Evolutionary conservation across 129 eudicot genomes (phyloP).

Genomic region (Chrysanthemum seticuspe): DNA sequence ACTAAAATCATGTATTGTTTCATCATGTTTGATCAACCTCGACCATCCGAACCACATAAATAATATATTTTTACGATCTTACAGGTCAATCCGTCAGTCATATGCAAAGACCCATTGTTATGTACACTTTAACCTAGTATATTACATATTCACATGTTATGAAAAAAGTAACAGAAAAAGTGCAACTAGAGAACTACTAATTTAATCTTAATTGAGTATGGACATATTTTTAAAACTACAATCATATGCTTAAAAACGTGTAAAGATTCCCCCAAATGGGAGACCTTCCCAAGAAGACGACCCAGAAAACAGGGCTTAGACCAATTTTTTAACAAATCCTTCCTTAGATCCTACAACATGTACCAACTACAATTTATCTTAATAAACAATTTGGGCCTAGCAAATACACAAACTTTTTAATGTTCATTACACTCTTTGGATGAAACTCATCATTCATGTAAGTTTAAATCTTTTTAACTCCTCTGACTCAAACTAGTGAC

Average conservation of each 20-base stretch:
- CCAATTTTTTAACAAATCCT: slow-evolving; percentile 16
- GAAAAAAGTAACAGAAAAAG: slow-evolving; percentile 6
- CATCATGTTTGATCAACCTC: too few species aligned
- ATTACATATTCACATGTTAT: neutral
- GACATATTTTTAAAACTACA: neutral
- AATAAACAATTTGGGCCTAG: neutral
- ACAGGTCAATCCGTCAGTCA: too few species aligned
- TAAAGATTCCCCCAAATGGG: slow-evolving; percentile 17
- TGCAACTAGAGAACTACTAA: neutral
- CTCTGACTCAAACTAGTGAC: too few species aligned
- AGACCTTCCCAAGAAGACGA: slow-evolving; percentile 27
- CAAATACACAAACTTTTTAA: too few species aligned
- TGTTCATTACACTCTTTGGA: too few species aligned
- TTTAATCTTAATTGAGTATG: neutral
- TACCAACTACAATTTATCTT: neutral
- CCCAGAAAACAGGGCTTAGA: slow-evolving; percentile 15
- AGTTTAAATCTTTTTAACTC: too few species aligned
- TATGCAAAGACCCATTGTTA: too few species aligned
- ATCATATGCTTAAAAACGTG: slow-evolving; percentile 6
- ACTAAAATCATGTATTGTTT: too few species aligned
- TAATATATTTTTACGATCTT: too few species aligned
- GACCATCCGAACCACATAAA: too few species aligned
- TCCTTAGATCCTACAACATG: slow-evolving; percentile 19
- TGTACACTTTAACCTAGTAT: too few species aligned
- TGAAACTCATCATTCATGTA: too few species aligned